Conservation (phyloP, 2,329 filamentous ascomycete genomes). For the Orbilia blumenaviensis region DNA sequence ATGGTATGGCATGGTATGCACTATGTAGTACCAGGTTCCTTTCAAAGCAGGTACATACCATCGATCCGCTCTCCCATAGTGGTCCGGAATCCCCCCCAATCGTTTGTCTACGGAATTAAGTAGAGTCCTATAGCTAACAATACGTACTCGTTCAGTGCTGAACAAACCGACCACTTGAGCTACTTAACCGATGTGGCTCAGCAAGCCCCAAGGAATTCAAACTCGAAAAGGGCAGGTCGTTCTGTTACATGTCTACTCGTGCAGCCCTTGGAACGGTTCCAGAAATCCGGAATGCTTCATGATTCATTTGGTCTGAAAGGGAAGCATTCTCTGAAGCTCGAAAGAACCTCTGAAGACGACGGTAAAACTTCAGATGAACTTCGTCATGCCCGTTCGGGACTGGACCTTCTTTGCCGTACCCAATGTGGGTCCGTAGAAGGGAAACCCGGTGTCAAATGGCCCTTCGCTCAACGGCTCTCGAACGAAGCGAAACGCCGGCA, state of each 20-base stretch:
- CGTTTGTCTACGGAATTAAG: neutral
- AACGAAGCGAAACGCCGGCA: slow-evolving; percentile 39
- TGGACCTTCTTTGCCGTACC: neutral
- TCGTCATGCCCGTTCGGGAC: slow-evolving; percentile 22
- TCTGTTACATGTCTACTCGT: neutral
- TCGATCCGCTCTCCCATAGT: neutral
- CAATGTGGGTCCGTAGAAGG: slow-evolving; percentile 3
- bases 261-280: neutral
- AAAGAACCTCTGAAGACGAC: neutral
- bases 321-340: too few relatives aligned
- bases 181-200: too few relatives aligned
- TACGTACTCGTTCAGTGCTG: neutral
- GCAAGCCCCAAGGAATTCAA: neutral
- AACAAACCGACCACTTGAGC: neutral
- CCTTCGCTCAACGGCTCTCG: slow-evolving; percentile 16
- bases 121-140: neutral
- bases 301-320: slow-evolving; percentile 11
- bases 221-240: slow-evolving; percentile 5
- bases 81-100: neutral
- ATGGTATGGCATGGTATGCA: too few relatives aligned
- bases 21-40: neutral
- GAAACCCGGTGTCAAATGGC: slow-evolving; percentile 1
- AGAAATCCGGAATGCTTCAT: slow-evolving; percentile 15
- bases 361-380: slow-evolving; percentile 31
- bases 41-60: slow-evolving; percentile 10